Base-by-base conservation (phyloP, 371 early-diverging fungal species). In the Actinomortierella ambigua region DNA sequence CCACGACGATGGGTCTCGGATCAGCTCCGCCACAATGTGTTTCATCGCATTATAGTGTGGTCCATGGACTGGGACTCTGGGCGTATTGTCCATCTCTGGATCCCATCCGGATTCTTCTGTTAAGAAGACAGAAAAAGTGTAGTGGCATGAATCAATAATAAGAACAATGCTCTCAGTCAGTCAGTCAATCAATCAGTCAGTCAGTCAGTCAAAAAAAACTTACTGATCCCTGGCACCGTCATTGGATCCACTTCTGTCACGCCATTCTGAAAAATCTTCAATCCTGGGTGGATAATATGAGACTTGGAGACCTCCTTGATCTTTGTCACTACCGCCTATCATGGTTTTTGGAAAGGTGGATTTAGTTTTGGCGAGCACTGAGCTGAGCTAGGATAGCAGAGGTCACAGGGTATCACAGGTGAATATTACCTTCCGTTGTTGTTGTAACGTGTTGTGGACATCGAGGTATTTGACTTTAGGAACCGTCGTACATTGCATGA, bases 101-200 rank as follows among this genome's bases (percentile, higher is more conserved):
- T 91, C 93, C 97, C 97, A 97, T 0, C 97, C 97, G 0, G 95
- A 90, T 75, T 97, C 96, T 58, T 70, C 92, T 89, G 77, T 4
- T 29, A 47, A 48, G 14, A 57, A 43, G n/a, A n/a, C n/a, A n/a
- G n/a, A n/a, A n/a, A n/a, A n/a, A n/a, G n/a, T n/a, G n/a, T 14
- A 50, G 52, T 39, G 4, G 40, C 11, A 34, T 34, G 7, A 34
- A 34, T 34, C 11, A 34, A 6, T 34, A 34, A 34, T 34, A 34
- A 11, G n/a, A n/a, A n/a, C n/a, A n/a, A n/a, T n/a, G n/a, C n/a
- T n/a, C n/a, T n/a, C n/a, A n/a, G 43, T 29, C 47, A 57, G 20
- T 47, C 4, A 47, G 48, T 47, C 51, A 51, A 18, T 26, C 27
- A 57, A 57, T 22, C 47, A 59, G 8, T n/a, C n/a, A n/a, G n/a